Evolutionary conservation across 73 alveolate species (phyloP).

Genomic region (Halteria grandinella): DNA sequence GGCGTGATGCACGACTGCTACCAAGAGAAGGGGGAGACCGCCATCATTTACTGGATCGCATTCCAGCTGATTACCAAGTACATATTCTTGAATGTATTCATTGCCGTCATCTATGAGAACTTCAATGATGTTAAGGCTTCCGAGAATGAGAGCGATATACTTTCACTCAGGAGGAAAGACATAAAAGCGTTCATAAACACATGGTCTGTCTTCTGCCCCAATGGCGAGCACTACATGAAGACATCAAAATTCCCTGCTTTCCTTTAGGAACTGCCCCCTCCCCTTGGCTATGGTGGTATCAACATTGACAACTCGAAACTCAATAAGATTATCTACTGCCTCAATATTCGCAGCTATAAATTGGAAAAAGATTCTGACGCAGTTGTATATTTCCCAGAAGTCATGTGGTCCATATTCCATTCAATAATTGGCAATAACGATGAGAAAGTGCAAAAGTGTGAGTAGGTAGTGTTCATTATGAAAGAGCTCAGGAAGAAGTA

Average conservation of each 20-base stretch:
- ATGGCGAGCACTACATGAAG: slow-evolving; percentile 57
- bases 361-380: slow-evolving; percentile 59
- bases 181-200: slow-evolving; percentile 51
- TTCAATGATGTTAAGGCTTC: slow-evolving; percentile 56
- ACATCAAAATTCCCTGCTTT: slow-evolving; percentile 56
- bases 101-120: slow-evolving; percentile 75
- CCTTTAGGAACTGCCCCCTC: slow-evolving; percentile 58
- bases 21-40: slow-evolving; percentile 24
- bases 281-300: slow-evolving; percentile 71
- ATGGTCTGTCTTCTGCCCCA: slow-evolving; percentile 66
- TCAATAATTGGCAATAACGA: slow-evolving; percentile 67
- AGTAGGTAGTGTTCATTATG: slow-evolving; percentile 37
- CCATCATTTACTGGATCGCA: slow-evolving; percentile 50
- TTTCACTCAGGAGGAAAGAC: slow-evolving; percentile 52
- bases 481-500: slow-evolving; percentile 49
- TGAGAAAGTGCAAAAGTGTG: slow-evolving; percentile 60
- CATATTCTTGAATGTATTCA: slow-evolving; percentile 67
- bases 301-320: slow-evolving; percentile 50
- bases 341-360: slow-evolving; percentile 49
- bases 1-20: slow-evolving; percentile 76
- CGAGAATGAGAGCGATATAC: slow-evolving; percentile 59
- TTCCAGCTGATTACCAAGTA: slow-evolving; percentile 42
- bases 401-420: slow-evolving; percentile 67
- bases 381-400: slow-evolving; percentile 70
- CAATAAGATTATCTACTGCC: slow-evolving; percentile 51